phyloP scores from a whole-genome alignment of 2,329 filamentous ascomycete genomes.

The Colletotrichum eleusines region DNA sequence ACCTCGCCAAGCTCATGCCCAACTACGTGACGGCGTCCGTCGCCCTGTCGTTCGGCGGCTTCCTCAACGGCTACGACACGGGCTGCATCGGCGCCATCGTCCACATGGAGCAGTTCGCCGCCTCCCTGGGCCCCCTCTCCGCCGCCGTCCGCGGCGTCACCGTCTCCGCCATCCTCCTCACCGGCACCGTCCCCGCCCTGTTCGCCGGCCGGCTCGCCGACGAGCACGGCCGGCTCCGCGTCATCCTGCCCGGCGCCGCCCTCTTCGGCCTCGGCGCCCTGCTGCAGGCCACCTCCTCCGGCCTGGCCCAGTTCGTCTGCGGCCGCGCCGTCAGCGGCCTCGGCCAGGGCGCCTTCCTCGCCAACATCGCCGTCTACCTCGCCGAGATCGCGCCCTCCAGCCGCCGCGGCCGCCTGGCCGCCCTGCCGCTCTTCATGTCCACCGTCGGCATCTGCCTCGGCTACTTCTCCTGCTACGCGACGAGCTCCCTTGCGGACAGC shows the following conservation, averaged over 20 bases:
- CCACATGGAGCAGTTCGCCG: slow-evolving; percentile 50
- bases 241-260: slow-evolving; percentile 60
- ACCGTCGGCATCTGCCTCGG: slow-evolving; percentile 64
- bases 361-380: slow-evolving; percentile 70
- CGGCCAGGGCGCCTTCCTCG: slow-evolving; percentile 69
- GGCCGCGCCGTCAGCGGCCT: slow-evolving; percentile 68
- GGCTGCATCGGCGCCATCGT: slow-evolving; percentile 52
- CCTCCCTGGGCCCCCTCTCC: slow-evolving; percentile 60
- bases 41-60: slow-evolving; percentile 49
- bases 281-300: slow-evolving; percentile 62
- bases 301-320: slow-evolving; percentile 64
- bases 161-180: slow-evolving; percentile 70
- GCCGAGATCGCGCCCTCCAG: slow-evolving; percentile 69
- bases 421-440: slow-evolving; percentile 65
- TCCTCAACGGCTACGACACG: slow-evolving; percentile 54
- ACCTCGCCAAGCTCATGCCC: slow-evolving; percentile 42
- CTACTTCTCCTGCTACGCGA: slow-evolving; percentile 72
- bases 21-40: slow-evolving; percentile 51
- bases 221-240: slow-evolving; percentile 61
- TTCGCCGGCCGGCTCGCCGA: slow-evolving; percentile 68
- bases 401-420: slow-evolving; percentile 62
- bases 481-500: slow-evolving; percentile 55
- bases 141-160: slow-evolving; percentile 67
- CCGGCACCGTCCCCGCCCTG: slow-evolving; percentile 67
- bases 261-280: slow-evolving; percentile 65